These are phyloP conservation scores for Odontarrhena argentea DNA, from an alignment of 345 rosid genomes.

Conservation along the genomic window DNA sequence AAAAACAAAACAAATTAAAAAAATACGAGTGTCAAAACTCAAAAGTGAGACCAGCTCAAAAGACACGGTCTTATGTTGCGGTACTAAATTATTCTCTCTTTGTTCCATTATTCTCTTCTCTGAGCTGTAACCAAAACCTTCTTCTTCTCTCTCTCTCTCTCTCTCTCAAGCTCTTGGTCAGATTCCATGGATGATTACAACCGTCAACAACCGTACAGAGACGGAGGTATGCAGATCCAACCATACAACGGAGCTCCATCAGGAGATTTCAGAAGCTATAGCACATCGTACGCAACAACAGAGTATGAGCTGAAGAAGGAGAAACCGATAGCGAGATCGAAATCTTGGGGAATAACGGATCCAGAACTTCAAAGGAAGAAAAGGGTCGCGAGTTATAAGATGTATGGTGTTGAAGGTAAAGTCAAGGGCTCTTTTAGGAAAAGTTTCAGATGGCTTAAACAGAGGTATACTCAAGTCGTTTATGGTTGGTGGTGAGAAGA, in stretches of 20 bases:
- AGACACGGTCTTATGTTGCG: conserved; percentile 24
- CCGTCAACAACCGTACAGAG: conserved; percentile 59
- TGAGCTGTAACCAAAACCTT: conserved; percentile 28
- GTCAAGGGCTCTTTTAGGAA: conserved; percentile 86
- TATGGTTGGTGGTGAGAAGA: conserved; percentile 75
- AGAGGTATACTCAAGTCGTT: conserved; percentile 65
- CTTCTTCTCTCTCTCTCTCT: not conserved
- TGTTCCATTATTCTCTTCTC: conserved; percentile 32
- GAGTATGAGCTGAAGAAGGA: conserved; percentile 56
- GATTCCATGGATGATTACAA: conserved; percentile 64
- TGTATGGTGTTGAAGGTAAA: conserved; percentile 81
- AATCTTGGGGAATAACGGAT: conserved; percentile 60
- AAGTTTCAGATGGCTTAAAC: conserved; percentile 91
- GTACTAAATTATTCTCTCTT: conserved; percentile 25
- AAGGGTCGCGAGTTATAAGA: conserved; percentile 91
- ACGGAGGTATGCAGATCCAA: conserved; percentile 59
- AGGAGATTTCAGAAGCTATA: conserved; percentile 64
- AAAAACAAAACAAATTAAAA: not conserved
- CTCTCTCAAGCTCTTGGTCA: conserved; percentile 17
- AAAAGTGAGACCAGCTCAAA: conserved; percentile 41
- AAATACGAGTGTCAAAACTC: conserved; percentile 17
- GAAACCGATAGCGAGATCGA: conserved; percentile 56
- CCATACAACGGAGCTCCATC: conserved; percentile 54
- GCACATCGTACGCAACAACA: conserved; percentile 58
- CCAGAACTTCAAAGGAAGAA: conserved; percentile 95